These are phyloP conservation scores for Alternaria solani DNA, from an alignment of 2,329 filamentous ascomycete species.

Conservation along the genomic window DNA sequence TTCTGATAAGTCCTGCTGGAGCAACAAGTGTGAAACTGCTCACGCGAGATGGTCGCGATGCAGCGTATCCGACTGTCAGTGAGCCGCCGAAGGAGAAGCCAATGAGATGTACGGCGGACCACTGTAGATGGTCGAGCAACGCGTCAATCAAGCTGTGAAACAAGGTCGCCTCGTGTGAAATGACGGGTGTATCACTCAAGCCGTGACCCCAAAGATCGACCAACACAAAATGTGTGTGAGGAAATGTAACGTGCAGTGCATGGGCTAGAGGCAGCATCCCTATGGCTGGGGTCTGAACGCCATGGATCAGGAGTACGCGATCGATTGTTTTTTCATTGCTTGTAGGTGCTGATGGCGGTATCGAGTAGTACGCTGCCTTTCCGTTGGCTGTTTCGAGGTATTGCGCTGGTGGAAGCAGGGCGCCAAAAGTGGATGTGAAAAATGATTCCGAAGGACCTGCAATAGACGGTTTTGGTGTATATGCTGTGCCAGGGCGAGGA, in stretches of 20 bases:
- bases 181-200: conserved; percentile 58
- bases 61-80: conserved; percentile 52
- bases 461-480: conserved; percentile 33
- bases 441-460: conserved; percentile 48
- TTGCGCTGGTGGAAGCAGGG: conserved; percentile 50
- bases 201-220: conserved; percentile 65
- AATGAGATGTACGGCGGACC: conserved; percentile 56
- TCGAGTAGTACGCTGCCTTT: conserved; percentile 54
- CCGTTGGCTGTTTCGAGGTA: conserved; percentile 47
- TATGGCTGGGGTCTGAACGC: conserved; percentile 61
- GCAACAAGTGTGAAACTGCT: conserved; percentile 55
- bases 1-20: conserved; percentile 56
- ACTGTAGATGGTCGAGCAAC: conserved; percentile 53
- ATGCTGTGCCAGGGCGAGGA: conserved; percentile 33
- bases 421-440: conserved; percentile 52
- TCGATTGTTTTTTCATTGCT: conserved; percentile 25
- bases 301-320: conserved; percentile 59
- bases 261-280: conserved; percentile 57
- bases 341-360: conserved; percentile 49
- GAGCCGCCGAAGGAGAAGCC: conserved; percentile 62
- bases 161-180: conserved; percentile 52
- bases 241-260: conserved; percentile 47
- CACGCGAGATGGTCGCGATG: conserved; percentile 39
- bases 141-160: conserved; percentile 56
- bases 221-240: conserved; percentile 53